Evolutionary conservation across 208 protist species (phyloP).

Genomic region (Perkinsela sp.): DNA sequence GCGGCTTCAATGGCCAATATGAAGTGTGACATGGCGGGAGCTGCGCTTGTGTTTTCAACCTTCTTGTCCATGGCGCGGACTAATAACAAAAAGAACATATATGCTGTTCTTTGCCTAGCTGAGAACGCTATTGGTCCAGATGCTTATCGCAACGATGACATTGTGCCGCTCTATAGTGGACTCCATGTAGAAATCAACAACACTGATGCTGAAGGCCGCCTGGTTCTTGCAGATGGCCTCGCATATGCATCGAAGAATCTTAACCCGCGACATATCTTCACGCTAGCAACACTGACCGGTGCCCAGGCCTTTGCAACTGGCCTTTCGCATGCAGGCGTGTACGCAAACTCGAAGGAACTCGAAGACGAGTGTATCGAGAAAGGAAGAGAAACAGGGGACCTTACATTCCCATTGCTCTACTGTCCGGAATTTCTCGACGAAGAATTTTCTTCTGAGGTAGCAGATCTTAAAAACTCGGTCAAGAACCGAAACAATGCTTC

Average conservation of each 20-base stretch:
- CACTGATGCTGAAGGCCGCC: slow-evolving; percentile 59
- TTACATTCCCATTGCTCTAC: slow-evolving; percentile 45
- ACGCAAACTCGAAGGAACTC: slow-evolving; percentile 19
- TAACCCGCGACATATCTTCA: slow-evolving; percentile 31
- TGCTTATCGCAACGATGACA: slow-evolving; percentile 41
- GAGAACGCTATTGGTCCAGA: slow-evolving; percentile 44
- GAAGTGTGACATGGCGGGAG: slow-evolving; percentile 62
- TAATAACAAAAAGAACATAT: slow-evolving; percentile 12
- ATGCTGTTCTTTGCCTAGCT: slow-evolving; percentile 40
- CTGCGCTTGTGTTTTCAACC: slow-evolving; percentile 31
- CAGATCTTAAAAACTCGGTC: slow-evolving; percentile 40
- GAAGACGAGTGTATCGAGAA: slow-evolving; percentile 19
- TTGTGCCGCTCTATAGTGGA: slow-evolving; percentile 42
- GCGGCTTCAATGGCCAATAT: slow-evolving; percentile 35
- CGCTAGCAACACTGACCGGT: slow-evolving; percentile 67
- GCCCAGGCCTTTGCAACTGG: slow-evolving; percentile 54
- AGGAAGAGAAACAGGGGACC: slow-evolving; percentile 22
- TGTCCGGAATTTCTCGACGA: slow-evolving; percentile 38
- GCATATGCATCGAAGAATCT: slow-evolving; percentile 33
- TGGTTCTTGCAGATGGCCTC: slow-evolving; percentile 52
- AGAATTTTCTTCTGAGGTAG: slow-evolving; percentile 22
- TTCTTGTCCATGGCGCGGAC: slow-evolving; percentile 29
- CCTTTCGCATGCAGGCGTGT: slow-evolving; percentile 30
- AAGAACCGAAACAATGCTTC: slow-evolving; percentile 19
- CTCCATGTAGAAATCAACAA: slow-evolving; percentile 61